Evolutionary conservation across 768 basidiomycete species (phyloP), one percentile per base, ranked within the genome.

Genomic region (Lactifluus piperatus): DNA sequence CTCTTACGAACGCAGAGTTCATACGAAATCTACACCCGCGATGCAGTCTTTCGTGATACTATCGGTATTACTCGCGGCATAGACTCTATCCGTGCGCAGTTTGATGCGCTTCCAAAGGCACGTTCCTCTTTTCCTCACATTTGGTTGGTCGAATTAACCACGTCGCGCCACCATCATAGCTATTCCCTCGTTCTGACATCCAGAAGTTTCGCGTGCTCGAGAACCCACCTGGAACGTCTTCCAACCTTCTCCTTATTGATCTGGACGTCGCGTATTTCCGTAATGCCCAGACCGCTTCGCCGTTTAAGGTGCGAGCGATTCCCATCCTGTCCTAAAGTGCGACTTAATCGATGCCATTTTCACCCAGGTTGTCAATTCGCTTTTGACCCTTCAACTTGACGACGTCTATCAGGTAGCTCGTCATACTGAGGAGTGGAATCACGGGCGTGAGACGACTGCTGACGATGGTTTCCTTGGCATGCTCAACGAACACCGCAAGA

Each of bases 361-460:
- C 7, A 2, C 8, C 6, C 49, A 72, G 70, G 72, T 71, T 1
- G 64, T 77, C 18, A 78, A 78, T 54, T 77, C 75, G 10, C 69
- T 78, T 9, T 63, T 80, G 37, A 76, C 75, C 0, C 56, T 79
- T 51, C 71, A 74, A 53, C 68, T 75, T 14, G 68, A 77, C 57
- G 71, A 71, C 2, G 55, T 66, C 5, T 70, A 75, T 54, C 71
- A 75, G 54, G 67, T 79, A 24, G 68, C 67, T 32, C 68, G 65
- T 26, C 77, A 78, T 51, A 73, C 69, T 5, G 75, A 79, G 56
- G 76, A 78, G 56, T 79, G 77, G 76, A 67, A 78, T 57, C 77
- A 78, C 58, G 65, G 71, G 44, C 63, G 60, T 22, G 69, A 73
- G 36, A 70, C 71, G 14, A 71, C 69, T 1, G 57, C 66, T 3